Conservation (phyloP, 1,284 basidiomycete species). For the Ceratobasidium sp. region DNA sequence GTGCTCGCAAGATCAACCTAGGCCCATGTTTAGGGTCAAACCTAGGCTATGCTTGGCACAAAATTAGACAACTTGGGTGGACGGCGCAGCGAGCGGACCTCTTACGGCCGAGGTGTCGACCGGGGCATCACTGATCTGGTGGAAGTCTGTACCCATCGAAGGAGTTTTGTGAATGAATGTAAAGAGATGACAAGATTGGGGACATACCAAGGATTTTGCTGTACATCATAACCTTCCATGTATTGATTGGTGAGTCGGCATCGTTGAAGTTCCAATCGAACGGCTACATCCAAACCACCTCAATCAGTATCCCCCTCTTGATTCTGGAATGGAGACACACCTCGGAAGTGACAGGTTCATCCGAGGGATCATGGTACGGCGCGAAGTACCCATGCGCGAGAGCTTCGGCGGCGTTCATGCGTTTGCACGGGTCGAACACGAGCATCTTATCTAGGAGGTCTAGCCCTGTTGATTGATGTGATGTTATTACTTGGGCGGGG, state of each 20-base stretch:
- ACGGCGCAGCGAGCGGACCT: conserved; percentile 25
- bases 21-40: no score
- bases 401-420: conserved; percentile 94
- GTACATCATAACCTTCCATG: conserved; percentile 99
- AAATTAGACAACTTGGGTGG: conserved; percentile 28
- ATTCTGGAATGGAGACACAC: not conserved
- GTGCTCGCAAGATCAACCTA: no score
- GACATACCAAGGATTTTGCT: conserved; percentile 88
- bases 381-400: conserved; percentile 94
- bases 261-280: conserved; percentile 99
- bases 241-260: conserved; percentile 98
- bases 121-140: conserved; percentile 57
- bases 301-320: no score
- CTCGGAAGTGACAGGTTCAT: conserved; percentile 93
- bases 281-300: no score
- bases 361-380: conserved; percentile 98
- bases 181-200: conserved; percentile 1
- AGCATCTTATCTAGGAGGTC: conserved; percentile 99
- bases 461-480: conserved; percentile 78
- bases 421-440: conserved; percentile 96
- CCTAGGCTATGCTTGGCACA: no score
- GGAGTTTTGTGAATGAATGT: conserved; percentile 46
- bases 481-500: no score
- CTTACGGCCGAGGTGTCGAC: conserved; percentile 16
- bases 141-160: conserved; percentile 56